Base-by-base conservation (phyloP, 2,329 filamentous ascomycete genomes). In the Cercospora citrullina region DNA sequence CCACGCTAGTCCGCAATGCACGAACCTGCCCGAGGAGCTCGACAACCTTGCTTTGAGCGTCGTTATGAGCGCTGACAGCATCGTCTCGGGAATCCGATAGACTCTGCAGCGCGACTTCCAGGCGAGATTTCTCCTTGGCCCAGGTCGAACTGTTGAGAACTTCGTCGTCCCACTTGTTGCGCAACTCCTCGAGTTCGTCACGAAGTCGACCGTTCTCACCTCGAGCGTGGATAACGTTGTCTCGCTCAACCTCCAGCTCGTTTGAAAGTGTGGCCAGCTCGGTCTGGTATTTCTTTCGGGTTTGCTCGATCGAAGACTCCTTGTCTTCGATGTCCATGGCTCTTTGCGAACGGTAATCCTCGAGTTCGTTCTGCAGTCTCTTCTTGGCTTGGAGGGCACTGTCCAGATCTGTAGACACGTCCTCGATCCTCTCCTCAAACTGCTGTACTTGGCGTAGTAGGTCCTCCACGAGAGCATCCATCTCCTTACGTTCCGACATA, bases 301-400 rank as follows among this genome's bases (percentile, higher is more conserved):
- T 97, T 80, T 98, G 94, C 81, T 99, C 95, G 87, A 97, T 91
- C 73, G 92, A 95, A 9, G 90, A 90, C 80, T 98, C 94, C 79
- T 95, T 97, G 80, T 99, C 94, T 80, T 98, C 95, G 65, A 98
- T 92, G 75, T 98, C 95, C 80, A 96, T 96, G 67, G 94, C 94
- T 58, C 94, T 89, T 80, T 97, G 94, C 77, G 90, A 96, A 68
- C 95, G 89, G 83, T 98, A 99, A 80, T 99, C 94, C 80, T 98
- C 94, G 2, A 99, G 90, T 82, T 99, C 94, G 77, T 98, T 94
- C 79, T 99, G 94, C 26, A 98, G 89, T 68, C 94, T 89, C 81
- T 94, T 96, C 86, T 97, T 97, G 21, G 93, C 89, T 81, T 97
- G 94, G 18, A 92, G 84, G 2, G 91, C 92, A 21, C 89, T 89